phyloP scores from a whole-genome alignment of 179 eudicot species.

The Silene noctiflora region DNA sequence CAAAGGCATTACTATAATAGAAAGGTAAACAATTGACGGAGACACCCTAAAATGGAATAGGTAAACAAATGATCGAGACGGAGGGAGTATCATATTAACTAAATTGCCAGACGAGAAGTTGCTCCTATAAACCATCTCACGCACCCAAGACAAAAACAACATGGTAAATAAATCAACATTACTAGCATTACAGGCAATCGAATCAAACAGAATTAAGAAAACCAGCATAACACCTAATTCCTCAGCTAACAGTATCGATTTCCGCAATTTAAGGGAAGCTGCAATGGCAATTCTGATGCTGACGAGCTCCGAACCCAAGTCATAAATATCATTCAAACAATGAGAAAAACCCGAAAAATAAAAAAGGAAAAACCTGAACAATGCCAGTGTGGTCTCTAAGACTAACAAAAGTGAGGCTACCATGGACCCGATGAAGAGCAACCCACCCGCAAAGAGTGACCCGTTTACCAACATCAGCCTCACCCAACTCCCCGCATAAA shows the following conservation, averaged over 20 bases:
- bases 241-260: no score
- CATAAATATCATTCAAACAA: neutral
- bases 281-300: no score
- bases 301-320: neutral
- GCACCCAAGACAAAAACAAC: neutral
- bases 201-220: neutral
- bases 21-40: no score
- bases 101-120: no score
- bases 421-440: conserved; percentile 79
- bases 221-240: neutral
- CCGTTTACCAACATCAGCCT: conserved; percentile 64
- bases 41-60: no score
- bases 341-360: no score
- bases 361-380: conserved; percentile 49
- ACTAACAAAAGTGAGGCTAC: conserved; percentile 72
- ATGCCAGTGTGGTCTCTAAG: conserved; percentile 81
- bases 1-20: no score
- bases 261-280: no score
- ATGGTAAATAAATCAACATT: no score
- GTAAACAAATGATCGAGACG: no score
- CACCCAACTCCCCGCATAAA: conserved; percentile 65
- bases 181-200: neutral
- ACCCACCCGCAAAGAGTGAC: conserved; percentile 95
- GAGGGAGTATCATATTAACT: no score
- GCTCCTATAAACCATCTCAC: neutral